Evolutionary conservation across 805 yeast species (phyloP).

Genomic region (Wickerhamomyces bovis): DNA sequence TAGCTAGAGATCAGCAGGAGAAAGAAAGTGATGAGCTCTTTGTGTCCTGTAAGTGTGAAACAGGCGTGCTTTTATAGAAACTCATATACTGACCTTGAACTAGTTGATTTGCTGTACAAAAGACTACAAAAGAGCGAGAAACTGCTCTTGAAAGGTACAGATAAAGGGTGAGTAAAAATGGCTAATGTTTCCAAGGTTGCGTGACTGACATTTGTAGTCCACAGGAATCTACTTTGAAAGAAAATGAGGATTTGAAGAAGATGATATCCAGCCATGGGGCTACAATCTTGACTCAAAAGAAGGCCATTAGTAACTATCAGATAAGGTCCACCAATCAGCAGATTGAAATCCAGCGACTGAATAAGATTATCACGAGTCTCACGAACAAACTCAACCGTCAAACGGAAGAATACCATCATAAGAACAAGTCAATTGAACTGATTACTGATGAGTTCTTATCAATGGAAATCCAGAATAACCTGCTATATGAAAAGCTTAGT

Average conservation of each 20-base stretch:
- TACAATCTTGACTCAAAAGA: neutral
- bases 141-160: slow-evolving; percentile 1
- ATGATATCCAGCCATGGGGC: slow-evolving; percentile 3
- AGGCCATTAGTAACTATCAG: neutral
- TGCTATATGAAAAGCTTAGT: slow-evolving; percentile 28
- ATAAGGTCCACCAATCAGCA: slow-evolving; percentile 17
- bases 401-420: slow-evolving; percentile 29
- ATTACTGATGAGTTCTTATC: slow-evolving; percentile 65
- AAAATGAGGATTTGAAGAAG: slow-evolving; percentile 1
- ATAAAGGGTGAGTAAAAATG: neutral
- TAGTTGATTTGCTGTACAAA: slow-evolving; percentile 12
- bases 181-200: neutral
- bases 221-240: slow-evolving; percentile 3
- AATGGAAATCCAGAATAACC: slow-evolving; percentile 47
- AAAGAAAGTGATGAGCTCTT: slow-evolving; percentile 2
- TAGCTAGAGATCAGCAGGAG: slow-evolving; percentile 14
- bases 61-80: neutral
- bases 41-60: slow-evolving; percentile 7
- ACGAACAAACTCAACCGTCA: slow-evolving; percentile 23
- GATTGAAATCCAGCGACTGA: slow-evolving; percentile 22
- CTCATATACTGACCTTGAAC: neutral
- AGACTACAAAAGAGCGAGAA: slow-evolving; percentile 13
- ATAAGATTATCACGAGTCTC: slow-evolving; percentile 23
- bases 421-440: slow-evolving; percentile 50
- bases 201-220: slow-evolving; percentile 7